Percentiles rank a stretch among this genome's conserved stretches.
Conservation (phyloP, 805 yeast genomes). For the Kuraishia piskuri region DNA sequence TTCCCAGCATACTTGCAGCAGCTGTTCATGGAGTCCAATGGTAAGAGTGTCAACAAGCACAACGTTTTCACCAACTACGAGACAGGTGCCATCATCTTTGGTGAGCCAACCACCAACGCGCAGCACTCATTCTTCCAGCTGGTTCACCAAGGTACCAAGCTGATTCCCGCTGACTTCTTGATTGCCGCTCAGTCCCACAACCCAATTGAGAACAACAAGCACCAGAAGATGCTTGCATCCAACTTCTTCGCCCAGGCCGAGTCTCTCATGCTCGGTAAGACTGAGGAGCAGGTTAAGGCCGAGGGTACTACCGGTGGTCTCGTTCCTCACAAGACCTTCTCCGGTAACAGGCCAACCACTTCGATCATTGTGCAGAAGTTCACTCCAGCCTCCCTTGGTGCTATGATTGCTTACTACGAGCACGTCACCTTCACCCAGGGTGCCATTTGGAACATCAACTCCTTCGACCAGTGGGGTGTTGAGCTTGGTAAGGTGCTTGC, state of each 20-base stretch:
- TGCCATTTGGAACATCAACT: conserved; percentile 98
- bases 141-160: conserved; percentile 97
- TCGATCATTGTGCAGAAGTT: conserved; percentile 92
- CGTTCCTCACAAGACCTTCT: conserved; percentile 92
- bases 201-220: conserved; percentile 90
- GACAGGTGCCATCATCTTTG: conserved; percentile 92
- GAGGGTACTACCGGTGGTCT: conserved; percentile 86
- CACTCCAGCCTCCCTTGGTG: conserved; percentile 94
- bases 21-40: conserved; percentile 98
- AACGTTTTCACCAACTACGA: conserved; percentile 88
- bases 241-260: conserved; percentile 98
- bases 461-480: conserved; percentile 99
- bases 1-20: conserved; percentile 99
- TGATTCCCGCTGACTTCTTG: conserved; percentile 95
- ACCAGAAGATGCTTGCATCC: conserved; percentile 98
- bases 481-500: conserved; percentile 98
- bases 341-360: conserved; percentile 99
- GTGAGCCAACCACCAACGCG: conserved; percentile 98
- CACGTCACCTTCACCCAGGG: conserved; percentile 97
- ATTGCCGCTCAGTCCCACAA: conserved; percentile 96
- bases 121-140: conserved; percentile 99
- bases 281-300: conserved; percentile 69
- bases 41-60: conserved; percentile 93
- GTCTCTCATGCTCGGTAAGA: conserved; percentile 95
- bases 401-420: conserved; percentile 96